A percentile compares a stretch with the other conserved stretches of the same genome.
These are phyloP conservation scores for Malbranchea zuffiana DNA, from an alignment of 2,329 filamentous ascomycete genomes.

Conservation along the genomic window DNA sequence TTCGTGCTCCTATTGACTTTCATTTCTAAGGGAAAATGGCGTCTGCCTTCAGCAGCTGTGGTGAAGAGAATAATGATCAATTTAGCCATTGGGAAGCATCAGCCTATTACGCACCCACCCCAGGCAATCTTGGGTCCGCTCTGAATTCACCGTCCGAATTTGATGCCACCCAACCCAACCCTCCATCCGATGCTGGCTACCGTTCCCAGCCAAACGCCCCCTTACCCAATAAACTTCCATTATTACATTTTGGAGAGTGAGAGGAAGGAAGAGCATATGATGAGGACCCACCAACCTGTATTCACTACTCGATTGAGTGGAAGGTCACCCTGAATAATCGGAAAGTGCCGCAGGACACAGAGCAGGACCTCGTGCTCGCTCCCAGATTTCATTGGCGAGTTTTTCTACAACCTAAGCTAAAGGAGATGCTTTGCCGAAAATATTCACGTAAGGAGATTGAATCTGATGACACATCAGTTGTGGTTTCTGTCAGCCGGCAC, in stretches of 20 bases:
- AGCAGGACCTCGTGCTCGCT: slow-evolving; percentile 14
- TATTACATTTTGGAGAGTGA: slow-evolving; percentile 8
- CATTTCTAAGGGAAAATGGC: too few relatives aligned
- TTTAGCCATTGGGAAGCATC: not conserved
- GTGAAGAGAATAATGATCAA: too few relatives aligned
- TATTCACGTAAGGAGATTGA: slow-evolving; percentile 4
- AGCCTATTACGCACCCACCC: not conserved
- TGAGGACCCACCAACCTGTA: slow-evolving; percentile 10
- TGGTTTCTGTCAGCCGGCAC: slow-evolving; percentile 9
- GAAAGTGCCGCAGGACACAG: slow-evolving; percentile 13
- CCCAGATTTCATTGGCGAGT: slow-evolving; percentile 11
- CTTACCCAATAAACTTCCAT: not conserved
- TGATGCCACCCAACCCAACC: not conserved
- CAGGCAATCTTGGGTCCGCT: not conserved
- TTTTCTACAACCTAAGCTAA: slow-evolving; percentile 10
- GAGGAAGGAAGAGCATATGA: slow-evolving; percentile 14
- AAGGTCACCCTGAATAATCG: slow-evolving; percentile 14
- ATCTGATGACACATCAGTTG: slow-evolving; percentile 12
- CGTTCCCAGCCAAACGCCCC: not conserved
- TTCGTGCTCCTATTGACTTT: too few relatives aligned
- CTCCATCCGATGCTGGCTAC: not conserved
- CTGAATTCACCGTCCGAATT: not conserved
- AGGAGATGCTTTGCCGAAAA: slow-evolving; percentile 10
- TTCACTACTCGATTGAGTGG: slow-evolving; percentile 16
- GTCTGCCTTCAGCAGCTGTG: too few relatives aligned